Evolutionary conservation across 2,329 filamentous ascomycete species (phyloP).

Genomic region (Ceratocystis diversiconidia): DNA sequence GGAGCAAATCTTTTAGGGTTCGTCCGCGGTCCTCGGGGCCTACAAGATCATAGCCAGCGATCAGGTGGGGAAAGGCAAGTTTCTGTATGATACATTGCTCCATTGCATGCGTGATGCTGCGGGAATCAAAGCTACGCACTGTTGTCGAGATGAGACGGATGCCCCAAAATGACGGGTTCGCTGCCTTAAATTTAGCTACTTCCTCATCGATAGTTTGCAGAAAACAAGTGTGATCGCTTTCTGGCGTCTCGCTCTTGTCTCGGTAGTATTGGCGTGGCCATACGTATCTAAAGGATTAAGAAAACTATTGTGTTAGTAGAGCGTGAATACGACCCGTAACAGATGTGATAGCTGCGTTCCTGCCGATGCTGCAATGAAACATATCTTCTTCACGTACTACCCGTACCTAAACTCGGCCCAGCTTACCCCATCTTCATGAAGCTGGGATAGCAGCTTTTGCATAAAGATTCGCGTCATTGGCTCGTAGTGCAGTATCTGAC

Average conservation of each 20-base stretch:
- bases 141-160: slow-evolving; percentile 74
- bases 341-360: not conserved
- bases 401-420: slow-evolving; percentile 62
- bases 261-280: slow-evolving; percentile 59
- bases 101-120: slow-evolving; percentile 64
- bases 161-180: slow-evolving; percentile 66
- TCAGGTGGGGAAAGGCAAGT: slow-evolving; percentile 58
- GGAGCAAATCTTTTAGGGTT: slow-evolving; percentile 60
- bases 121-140: slow-evolving; percentile 48
- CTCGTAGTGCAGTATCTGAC: slow-evolving; percentile 72
- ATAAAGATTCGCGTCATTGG: slow-evolving; percentile 73
- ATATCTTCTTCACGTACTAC: not conserved
- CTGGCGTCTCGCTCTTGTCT: slow-evolving; percentile 48
- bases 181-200: slow-evolving; percentile 57
- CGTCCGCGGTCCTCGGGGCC: slow-evolving; percentile 74
- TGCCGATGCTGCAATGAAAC: not conserved
- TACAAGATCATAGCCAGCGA: slow-evolving; percentile 80
- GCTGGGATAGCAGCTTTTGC: slow-evolving; percentile 51
- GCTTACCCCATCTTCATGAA: slow-evolving; percentile 67
- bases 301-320: not conserved
- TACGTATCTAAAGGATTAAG: slow-evolving; percentile 37
- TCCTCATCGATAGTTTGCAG: slow-evolving; percentile 65
- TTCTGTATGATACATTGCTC: slow-evolving; percentile 76
- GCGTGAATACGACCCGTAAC: not conserved
- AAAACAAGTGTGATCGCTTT: slow-evolving; percentile 53